phyloP scores from a whole-genome alignment of 352 stramenopile genomes.

The Globisporangium radiosum region DNA sequence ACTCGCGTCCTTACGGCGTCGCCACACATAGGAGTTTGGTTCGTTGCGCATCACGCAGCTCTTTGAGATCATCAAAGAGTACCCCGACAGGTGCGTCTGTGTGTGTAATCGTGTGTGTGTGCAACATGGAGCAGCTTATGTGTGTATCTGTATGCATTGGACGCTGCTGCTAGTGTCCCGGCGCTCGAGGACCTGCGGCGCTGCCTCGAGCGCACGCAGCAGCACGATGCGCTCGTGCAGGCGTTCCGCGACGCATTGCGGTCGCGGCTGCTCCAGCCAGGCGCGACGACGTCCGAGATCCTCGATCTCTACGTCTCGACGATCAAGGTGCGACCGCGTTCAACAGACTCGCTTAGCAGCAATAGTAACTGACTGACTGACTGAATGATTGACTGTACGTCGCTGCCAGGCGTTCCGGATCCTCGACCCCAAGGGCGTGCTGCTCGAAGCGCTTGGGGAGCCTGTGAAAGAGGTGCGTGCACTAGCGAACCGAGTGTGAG shows the following conservation, averaged over 20 bases:
- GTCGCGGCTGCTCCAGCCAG: conserved; percentile 91
- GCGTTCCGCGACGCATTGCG: conserved; percentile 75
- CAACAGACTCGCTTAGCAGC: not conserved
- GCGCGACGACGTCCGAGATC: conserved; percentile 94
- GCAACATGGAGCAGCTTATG: not conserved
- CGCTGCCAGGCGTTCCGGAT: conserved; percentile 69
- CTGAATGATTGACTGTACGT: conserved; percentile 9
- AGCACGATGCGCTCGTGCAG: conserved; percentile 74
- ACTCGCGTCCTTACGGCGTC: not conserved
- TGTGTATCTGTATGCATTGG: not conserved
- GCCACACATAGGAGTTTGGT: conserved; percentile 41
- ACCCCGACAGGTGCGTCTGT: conserved; percentile 83
- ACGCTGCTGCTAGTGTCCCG: conserved; percentile 27
- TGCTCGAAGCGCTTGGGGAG: conserved; percentile 81
- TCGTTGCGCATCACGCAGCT: conserved; percentile 87
- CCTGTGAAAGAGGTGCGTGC: conserved; percentile 57
- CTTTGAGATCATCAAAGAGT: conserved; percentile 97
- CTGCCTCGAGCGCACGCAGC: conserved; percentile 80
- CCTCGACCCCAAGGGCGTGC: conserved; percentile 88
- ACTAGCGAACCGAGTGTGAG: not conserved
- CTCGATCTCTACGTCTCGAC: conserved; percentile 97
- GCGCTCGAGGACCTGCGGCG: conserved; percentile 61
- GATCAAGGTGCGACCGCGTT: conserved; percentile 75
- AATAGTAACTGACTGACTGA: not conserved
- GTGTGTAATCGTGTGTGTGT: not conserved